Evolutionary conservation across 805 yeast genomes (phyloP).

Genomic region (Torulaspora microellipsoides): DNA sequence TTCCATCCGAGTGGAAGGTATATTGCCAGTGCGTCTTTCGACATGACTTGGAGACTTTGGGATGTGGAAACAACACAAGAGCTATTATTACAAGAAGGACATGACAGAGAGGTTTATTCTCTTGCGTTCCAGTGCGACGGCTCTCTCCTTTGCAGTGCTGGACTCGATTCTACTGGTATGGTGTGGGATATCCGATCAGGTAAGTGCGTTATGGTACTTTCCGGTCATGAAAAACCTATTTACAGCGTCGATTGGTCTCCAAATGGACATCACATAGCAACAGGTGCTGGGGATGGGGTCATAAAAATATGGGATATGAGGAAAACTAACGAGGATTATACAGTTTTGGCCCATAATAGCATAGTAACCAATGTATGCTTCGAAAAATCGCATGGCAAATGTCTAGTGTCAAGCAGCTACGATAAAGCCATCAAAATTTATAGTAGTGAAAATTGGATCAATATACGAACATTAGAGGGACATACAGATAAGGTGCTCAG

Average conservation of each 20-base stretch:
- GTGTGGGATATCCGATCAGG: constrained; percentile 90
- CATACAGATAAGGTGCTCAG: constrained; percentile 70
- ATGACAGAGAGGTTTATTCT: constrained; percentile 63
- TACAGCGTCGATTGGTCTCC: constrained; percentile 69
- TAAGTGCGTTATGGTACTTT: constrained; percentile 49
- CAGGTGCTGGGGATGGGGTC: constrained; percentile 80
- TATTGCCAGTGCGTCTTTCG: constrained; percentile 71
- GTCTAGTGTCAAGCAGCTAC: constrained; percentile 59
- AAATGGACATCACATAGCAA: constrained; percentile 70
- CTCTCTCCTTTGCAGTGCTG: constrained; percentile 67
- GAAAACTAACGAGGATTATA: constrained; percentile 31
- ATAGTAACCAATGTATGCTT: constrained; percentile 64
- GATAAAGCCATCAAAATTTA: constrained; percentile 64
- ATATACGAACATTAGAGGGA: constrained; percentile 47
- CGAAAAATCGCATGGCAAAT: constrained; percentile 41
- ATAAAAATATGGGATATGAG: constrained; percentile 87
- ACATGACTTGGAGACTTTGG: constrained; percentile 87
- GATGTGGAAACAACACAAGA: constrained; percentile 51
- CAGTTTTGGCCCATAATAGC: constrained; percentile 72
- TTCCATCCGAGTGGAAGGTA: constrained; percentile 61
- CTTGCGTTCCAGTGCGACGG: constrained; percentile 73
- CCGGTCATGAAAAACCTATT: constrained; percentile 69
- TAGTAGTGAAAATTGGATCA: constrained; percentile 68
- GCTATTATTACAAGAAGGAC: constrained; percentile 78
- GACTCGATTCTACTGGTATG: constrained; percentile 66